A percentile compares a stretch with the other conserved stretches of the same genome.
Evolutionary conservation across 1,284 basidiomycete species (phyloP).

Genomic region (Marasmius tenuissimus): DNA sequence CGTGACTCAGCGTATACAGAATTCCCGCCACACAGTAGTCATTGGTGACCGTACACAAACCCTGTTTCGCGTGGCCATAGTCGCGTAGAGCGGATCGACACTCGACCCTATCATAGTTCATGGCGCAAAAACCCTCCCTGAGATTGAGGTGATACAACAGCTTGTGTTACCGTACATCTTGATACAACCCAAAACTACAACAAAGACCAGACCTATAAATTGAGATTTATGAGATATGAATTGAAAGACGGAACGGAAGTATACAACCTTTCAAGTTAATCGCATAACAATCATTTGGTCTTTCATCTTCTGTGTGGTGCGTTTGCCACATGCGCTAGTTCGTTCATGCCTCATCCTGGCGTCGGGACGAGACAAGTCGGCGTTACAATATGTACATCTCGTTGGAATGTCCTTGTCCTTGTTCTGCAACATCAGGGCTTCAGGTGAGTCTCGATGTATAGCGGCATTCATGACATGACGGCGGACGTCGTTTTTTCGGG

Average conservation of each 20-base stretch:
- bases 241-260: background rate
- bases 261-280: constrained; percentile 9
- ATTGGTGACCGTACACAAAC: too few species aligned
- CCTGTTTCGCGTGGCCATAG: too few species aligned
- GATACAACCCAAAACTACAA: too few species aligned
- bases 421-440: constrained; percentile 5
- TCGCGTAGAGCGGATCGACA: too few species aligned
- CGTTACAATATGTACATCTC: constrained; percentile 16
- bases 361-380: constrained; percentile 19
- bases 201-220: too few species aligned
- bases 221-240: background rate
- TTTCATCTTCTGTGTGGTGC: constrained; percentile 17
- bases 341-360: constrained; percentile 19
- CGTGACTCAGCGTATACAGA: too few species aligned
- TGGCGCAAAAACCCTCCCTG: too few species aligned
- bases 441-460: constrained; percentile 13
- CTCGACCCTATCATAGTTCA: too few species aligned
- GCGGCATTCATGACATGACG: constrained; percentile 18
- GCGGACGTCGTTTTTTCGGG: constrained; percentile 18
- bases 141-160: too few species aligned
- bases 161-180: too few species aligned
- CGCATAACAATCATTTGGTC: constrained; percentile 14
- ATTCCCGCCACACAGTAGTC: too few species aligned
- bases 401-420: constrained; percentile 10
- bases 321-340: constrained; percentile 18